A percentile compares a stretch with the other conserved stretches of the same genome.
These are phyloP conservation scores for Botrytis deweyae DNA, from an alignment of 2,329 filamentous ascomycete species.

Conservation along the genomic window DNA sequence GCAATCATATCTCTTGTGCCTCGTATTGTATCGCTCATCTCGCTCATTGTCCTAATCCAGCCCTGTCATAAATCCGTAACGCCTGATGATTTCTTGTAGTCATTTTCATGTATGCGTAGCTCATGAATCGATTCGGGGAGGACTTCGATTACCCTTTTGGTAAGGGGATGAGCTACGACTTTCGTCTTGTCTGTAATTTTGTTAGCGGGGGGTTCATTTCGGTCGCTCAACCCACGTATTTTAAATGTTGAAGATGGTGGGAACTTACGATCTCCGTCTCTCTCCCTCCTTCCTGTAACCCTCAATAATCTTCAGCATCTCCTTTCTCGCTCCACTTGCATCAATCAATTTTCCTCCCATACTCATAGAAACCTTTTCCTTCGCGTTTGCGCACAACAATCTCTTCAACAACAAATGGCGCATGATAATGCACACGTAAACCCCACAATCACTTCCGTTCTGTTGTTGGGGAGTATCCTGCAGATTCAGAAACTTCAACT, in stretches of 20 bases:
- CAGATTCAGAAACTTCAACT: constrained; percentile 75
- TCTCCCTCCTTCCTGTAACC: constrained; percentile 83
- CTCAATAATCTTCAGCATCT: constrained; percentile 90
- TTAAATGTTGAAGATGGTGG: neutral
- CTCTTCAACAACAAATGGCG: constrained; percentile 85
- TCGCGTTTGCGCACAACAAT: constrained; percentile 73
- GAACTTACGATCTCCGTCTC: constrained; percentile 72
- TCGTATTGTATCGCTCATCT: neutral
- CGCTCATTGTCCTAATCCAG: neutral
- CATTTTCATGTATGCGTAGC: neutral
- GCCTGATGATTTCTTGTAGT: neutral
- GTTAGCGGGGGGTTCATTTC: neutral
- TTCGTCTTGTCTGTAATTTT: constrained; percentile 21
- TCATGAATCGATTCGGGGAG: constrained; percentile 30
- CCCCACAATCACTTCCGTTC: constrained; percentile 90
- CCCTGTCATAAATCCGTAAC: constrained; percentile 1
- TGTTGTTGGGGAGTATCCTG: constrained; percentile 86
- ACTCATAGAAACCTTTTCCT: constrained; percentile 91
- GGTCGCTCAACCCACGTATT: too few relatives aligned
- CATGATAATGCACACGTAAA: constrained; percentile 96
- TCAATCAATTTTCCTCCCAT: constrained; percentile 84
- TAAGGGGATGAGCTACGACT: constrained; percentile 27
- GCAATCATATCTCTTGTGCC: constrained; percentile 13
- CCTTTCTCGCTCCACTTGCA: constrained; percentile 75
- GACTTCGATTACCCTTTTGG: constrained; percentile 21